Evolutionary conservation across 805 yeast genomes (phyloP).

Genomic region (Wickerhamiella kurtzmanii): DNA sequence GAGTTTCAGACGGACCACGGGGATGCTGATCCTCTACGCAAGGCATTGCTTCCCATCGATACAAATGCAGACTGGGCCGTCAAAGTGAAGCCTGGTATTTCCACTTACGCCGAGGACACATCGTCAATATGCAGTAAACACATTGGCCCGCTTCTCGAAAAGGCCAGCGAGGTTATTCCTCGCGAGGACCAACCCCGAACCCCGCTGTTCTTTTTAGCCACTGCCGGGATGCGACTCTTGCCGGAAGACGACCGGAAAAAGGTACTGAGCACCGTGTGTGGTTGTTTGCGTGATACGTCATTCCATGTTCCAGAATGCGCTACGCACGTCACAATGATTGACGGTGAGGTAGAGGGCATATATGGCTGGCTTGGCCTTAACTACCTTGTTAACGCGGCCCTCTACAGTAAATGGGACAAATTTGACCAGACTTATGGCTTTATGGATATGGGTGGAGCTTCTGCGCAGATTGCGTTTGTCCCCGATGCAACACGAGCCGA

Average conservation of each 20-base stretch:
- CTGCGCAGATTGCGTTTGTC: slow-evolving; percentile 88
- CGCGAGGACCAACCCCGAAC: slow-evolving; percentile 44
- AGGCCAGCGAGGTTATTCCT: slow-evolving; percentile 65
- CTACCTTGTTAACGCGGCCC: slow-evolving; percentile 49
- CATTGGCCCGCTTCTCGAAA: slow-evolving; percentile 46
- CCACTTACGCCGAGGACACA: slow-evolving; percentile 45
- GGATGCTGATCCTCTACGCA: slow-evolving; percentile 22
- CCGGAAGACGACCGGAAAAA: slow-evolving; percentile 38
- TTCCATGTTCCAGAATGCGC: slow-evolving; percentile 49
- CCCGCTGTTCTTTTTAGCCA: slow-evolving; percentile 82
- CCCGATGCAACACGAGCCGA: slow-evolving; percentile 51
- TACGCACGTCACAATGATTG: slow-evolving; percentile 69
- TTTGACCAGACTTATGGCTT: slow-evolving; percentile 51
- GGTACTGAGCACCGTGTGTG: slow-evolving; percentile 51
- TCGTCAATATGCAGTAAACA: slow-evolving; percentile 58
- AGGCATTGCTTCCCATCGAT: slow-evolving; percentile 54
- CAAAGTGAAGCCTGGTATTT: slow-evolving; percentile 76
- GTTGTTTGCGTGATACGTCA: slow-evolving; percentile 36
- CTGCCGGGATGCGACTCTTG: slow-evolving; percentile 90
- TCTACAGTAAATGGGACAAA: slow-evolving; percentile 23
- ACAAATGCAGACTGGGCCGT: slow-evolving; percentile 56
- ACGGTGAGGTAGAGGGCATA: slow-evolving; percentile 88
- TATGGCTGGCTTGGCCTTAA: slow-evolving; percentile 94
- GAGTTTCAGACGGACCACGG: slow-evolving; percentile 23
- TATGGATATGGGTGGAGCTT: slow-evolving; percentile 99